Percentiles rank a stretch among this genome's conserved stretches.
These are phyloP conservation scores for Amanita rubescens DNA, from an alignment of 768 basidiomycete species.

Conservation along the genomic window DNA sequence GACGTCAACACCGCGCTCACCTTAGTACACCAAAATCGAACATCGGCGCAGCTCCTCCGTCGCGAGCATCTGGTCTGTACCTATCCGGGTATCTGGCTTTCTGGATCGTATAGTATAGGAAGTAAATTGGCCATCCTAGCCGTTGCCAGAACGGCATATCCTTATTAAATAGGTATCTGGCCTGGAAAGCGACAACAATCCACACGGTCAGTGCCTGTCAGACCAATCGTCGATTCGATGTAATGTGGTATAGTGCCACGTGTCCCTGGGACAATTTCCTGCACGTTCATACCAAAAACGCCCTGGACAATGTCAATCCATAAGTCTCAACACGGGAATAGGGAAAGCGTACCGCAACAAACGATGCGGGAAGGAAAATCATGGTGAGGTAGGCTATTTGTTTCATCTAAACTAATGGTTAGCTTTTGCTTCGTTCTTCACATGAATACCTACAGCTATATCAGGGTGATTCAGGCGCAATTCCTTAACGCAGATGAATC, in stretches of 20 bases:
- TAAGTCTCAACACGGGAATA: neutral
- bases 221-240: slow-evolving; percentile 31
- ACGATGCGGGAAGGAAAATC: slow-evolving; percentile 52
- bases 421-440: neutral
- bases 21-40: neutral
- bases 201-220: slow-evolving; percentile 46
- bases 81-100: neutral
- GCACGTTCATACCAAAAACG: slow-evolving; percentile 55
- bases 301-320: slow-evolving; percentile 24
- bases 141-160: slow-evolving; percentile 21
- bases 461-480: neutral
- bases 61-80: neutral
- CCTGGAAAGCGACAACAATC: slow-evolving; percentile 49
- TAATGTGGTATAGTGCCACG: slow-evolving; percentile 35
- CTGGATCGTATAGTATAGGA: slow-evolving; percentile 7
- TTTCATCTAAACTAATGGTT: slow-evolving; percentile 30
- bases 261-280: slow-evolving; percentile 30
- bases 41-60: neutral
- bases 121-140: slow-evolving; percentile 29
- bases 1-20: neutral
- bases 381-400: slow-evolving; percentile 58
- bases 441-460: slow-evolving; percentile 11
- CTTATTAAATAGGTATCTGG: slow-evolving; percentile 26
- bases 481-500: neutral
- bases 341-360: slow-evolving; percentile 35